phyloP scores from a whole-genome alignment of 2,329 filamentous ascomycete species.

The Colletotrichum tanaceti region DNA sequence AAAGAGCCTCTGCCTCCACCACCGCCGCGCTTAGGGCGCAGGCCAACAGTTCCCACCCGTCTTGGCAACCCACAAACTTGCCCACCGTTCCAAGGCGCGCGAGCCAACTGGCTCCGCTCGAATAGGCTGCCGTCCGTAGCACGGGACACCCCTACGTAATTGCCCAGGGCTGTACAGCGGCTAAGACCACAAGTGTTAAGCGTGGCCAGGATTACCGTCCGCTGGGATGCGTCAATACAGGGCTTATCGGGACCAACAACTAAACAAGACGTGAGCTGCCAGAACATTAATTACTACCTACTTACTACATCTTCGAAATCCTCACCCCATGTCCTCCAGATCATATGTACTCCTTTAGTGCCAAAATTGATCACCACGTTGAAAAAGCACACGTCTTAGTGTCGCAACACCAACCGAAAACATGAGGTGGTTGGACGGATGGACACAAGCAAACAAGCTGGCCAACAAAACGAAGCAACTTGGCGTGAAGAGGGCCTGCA shows the following conservation, averaged over 20 bases:
- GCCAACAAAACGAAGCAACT: neutral
- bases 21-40: no score
- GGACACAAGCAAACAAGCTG: neutral
- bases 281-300: no score
- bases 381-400: no score
- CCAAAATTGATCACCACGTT: fast-evolving
- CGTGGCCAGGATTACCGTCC: neutral
- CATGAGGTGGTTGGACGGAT: neutral
- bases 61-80: neutral
- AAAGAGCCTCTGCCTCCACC: no score
- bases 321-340: neutral
- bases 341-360: neutral
- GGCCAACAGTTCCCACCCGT: neutral
- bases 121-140: neutral
- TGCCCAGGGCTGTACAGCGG: no score
- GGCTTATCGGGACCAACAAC: neutral
- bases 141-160: neutral
- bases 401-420: neutral
- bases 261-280: neutral
- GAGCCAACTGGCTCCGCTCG: neutral
- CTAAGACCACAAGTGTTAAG: no score
- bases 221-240: neutral
- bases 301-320: no score
- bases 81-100: constrained; percentile 1
- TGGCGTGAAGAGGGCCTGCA: no score